A percentile compares a stretch with the other conserved stretches of the same genome.
These are phyloP conservation scores for Hypoxylon subgilvum DNA, from an alignment of 495 filamentous ascomycete species.

Conservation along the genomic window DNA sequence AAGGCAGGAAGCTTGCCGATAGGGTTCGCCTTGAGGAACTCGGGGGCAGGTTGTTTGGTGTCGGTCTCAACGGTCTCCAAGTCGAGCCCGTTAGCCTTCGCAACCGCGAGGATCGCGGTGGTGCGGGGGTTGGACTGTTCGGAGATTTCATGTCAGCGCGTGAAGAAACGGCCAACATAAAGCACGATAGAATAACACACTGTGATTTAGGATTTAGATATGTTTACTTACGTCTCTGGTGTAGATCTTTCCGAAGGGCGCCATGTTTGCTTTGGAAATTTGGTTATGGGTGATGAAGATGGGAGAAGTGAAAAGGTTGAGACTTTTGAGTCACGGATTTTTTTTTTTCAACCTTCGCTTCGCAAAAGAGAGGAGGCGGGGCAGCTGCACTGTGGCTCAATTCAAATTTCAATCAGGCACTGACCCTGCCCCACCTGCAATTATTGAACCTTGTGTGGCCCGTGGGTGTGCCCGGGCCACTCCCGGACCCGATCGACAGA, in stretches of 20 bases:
- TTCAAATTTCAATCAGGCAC: slow-evolving; percentile 32
- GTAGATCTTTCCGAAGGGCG: slow-evolving; percentile 97
- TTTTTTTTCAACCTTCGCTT: slow-evolving; percentile 28
- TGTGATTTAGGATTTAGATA: too few relatives aligned
- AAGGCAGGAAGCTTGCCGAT: slow-evolving; percentile 93
- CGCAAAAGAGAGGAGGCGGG: slow-evolving; percentile 41
- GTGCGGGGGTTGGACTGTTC: slow-evolving; percentile 85
- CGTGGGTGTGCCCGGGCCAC: too few relatives aligned
- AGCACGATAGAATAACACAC: neutral
- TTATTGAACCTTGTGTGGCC: too few relatives aligned
- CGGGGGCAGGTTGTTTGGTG: slow-evolving; percentile 63
- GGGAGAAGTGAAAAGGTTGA: slow-evolving; percentile 37
- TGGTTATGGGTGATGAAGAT: slow-evolving; percentile 46
- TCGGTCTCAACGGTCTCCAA: slow-evolving; percentile 79
- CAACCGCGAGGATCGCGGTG: slow-evolving; percentile 84
- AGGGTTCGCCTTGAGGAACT: slow-evolving; percentile 84
- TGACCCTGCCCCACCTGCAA: slow-evolving; percentile 24
- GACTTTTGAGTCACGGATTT: slow-evolving; percentile 40
- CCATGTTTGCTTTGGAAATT: slow-evolving; percentile 58
- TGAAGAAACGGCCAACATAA: neutral
- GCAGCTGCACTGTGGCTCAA: slow-evolving; percentile 32
- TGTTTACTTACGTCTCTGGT: slow-evolving; percentile 71
- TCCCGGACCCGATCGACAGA: slow-evolving; percentile 5
- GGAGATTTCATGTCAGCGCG: slow-evolving; percentile 41
- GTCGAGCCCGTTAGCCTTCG: slow-evolving; percentile 93